A percentile compares a stretch with the other conserved stretches of the same genome.
Evolutionary conservation across 805 yeast genomes (phyloP).

Genomic region (Saturnispora galanensis): DNA sequence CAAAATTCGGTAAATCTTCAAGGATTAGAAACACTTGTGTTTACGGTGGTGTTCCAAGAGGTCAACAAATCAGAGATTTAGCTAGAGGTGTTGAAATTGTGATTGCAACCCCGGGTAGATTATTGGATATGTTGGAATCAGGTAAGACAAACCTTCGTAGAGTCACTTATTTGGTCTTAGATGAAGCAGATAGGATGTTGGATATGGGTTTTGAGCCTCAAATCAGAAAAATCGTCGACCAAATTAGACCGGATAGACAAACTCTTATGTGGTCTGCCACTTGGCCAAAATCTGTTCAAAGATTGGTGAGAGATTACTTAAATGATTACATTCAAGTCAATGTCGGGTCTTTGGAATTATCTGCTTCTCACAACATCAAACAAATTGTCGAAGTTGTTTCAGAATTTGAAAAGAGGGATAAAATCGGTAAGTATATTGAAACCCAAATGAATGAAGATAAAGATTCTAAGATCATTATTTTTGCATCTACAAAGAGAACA

Average conservation of each 20-base stretch:
- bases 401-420: conserved; percentile 92
- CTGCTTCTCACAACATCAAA: conserved; percentile 94
- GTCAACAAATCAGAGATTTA: conserved; percentile 94
- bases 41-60: conserved; percentile 99
- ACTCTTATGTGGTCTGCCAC: conserved; percentile 99
- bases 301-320: conserved; percentile 84
- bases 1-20: conserved; percentile 85
- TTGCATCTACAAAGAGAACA: conserved; percentile 94
- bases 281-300: conserved; percentile 98
- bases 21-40: conserved; percentile 95
- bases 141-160: conserved; percentile 92
- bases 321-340: conserved; percentile 93
- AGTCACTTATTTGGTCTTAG: conserved; percentile 93
- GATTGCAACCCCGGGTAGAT: conserved; percentile 98
- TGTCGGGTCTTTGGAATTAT: conserved; percentile 87
- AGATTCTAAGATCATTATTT: conserved; percentile 67
- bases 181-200: conserved; percentile 99
- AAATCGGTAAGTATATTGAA: conserved; percentile 74
- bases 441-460: conserved; percentile 61
- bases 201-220: conserved; percentile 99
- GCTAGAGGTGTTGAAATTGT: conserved; percentile 91
- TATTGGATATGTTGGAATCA: conserved; percentile 92
- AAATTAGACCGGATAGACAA: conserved; percentile 99
- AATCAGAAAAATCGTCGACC: conserved; percentile 91
- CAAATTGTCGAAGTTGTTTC: conserved; percentile 87